Evolutionary conservation across 331 rosid species (phyloP).

Genomic region (Spiraea crenata): DNA sequence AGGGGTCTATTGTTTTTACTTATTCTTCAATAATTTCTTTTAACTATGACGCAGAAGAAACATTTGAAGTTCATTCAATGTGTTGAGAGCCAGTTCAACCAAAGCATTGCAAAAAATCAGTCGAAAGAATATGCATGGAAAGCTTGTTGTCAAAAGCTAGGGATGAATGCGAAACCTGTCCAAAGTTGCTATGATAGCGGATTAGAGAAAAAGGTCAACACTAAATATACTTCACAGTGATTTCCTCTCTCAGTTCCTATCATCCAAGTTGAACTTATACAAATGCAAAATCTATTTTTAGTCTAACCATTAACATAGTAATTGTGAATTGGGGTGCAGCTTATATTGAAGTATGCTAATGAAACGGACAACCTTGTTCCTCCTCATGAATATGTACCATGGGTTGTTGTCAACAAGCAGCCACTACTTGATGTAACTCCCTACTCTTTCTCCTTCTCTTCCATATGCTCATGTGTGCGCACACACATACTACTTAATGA

Average conservation of each 20-base stretch:
- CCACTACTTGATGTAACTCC: constrained; percentile 20
- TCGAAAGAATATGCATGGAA: constrained; percentile 21
- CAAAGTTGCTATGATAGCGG: constrained; percentile 19
- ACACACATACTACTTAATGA: background rate
- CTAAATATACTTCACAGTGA: background rate
- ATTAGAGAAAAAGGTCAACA: constrained; percentile 26
- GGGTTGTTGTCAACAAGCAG: constrained; percentile 28
- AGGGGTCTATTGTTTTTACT: background rate
- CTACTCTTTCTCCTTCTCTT: background rate
- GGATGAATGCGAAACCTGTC: constrained; percentile 11
- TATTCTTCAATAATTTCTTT: background rate
- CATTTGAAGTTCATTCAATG: constrained; percentile 29
- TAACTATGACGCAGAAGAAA: constrained; percentile 13
- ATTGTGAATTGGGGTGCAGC: constrained; percentile 24
- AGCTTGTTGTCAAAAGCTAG: constrained; percentile 14
- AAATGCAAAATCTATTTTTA: background rate
- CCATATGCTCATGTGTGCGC: too few species aligned
- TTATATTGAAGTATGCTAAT: constrained; percentile 16
- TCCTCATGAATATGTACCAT: constrained; percentile 24
- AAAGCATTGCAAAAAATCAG: background rate
- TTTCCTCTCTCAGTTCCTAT: background rate
- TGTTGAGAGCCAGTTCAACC: constrained; percentile 16
- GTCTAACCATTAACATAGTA: background rate
- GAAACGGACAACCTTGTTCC: constrained; percentile 32
- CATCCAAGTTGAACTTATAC: background rate